These are phyloP conservation scores for Candida dendrica DNA, from an alignment of 805 yeast genomes.

Conservation along the genomic window DNA sequence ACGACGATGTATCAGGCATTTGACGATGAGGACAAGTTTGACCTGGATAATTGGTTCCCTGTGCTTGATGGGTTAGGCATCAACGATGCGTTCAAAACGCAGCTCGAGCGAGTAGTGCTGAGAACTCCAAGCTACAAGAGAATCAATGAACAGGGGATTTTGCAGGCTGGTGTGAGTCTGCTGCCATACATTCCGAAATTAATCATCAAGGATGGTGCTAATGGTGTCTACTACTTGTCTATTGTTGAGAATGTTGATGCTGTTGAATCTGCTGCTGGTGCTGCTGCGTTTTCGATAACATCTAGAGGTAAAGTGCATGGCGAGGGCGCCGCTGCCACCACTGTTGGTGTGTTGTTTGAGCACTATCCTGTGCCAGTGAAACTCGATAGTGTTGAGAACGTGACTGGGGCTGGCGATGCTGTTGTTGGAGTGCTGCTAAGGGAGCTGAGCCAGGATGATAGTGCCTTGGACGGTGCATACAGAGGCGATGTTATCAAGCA, in stretches of 20 bases:
- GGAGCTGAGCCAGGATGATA: constrained; percentile 3
- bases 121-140: constrained; percentile 15
- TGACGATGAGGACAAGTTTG: constrained; percentile 32
- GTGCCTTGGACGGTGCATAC: constrained; percentile 1
- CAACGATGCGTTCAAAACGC: constrained; percentile 37
- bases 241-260: constrained; percentile 14
- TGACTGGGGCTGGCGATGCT: constrained; percentile 88
- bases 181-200: constrained; percentile 67
- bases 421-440: constrained; percentile 54
- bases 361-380: constrained; percentile 41
- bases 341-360: constrained; percentile 53
- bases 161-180: constrained; percentile 66
- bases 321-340: no score
- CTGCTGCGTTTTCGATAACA: constrained; percentile 11
- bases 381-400: constrained; percentile 44
- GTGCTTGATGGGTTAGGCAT: constrained; percentile 53
- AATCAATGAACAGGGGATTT: constrained; percentile 34
- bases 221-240: constrained; percentile 49
- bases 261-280: no score
- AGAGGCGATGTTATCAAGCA: constrained; percentile 6
- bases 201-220: constrained; percentile 57
- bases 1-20: constrained; percentile 46
- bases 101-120: constrained; percentile 29
- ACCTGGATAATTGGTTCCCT: constrained; percentile 67
- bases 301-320: constrained; percentile 6